Evolutionary conservation across 345 rosid species (phyloP).

Genomic region (Rhodamnia rubescens): DNA sequence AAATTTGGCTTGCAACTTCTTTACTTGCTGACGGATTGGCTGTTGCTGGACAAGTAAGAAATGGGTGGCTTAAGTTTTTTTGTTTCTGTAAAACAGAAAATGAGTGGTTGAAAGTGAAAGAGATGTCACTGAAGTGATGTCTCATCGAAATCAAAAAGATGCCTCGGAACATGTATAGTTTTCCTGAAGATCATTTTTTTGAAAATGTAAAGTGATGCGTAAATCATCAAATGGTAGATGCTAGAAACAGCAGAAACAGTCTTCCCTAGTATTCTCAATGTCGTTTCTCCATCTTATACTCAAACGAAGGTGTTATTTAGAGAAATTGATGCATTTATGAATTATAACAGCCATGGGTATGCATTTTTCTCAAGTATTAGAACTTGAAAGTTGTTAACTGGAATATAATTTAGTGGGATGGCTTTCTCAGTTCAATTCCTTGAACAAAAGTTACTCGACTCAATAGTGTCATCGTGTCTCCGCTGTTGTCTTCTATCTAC

Average conservation of each 20-base stretch:
- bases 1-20: conserved; percentile 90
- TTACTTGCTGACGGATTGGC: conserved; percentile 95
- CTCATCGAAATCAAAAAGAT: neutral
- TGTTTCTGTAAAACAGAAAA: neutral
- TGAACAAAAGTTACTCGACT: neutral
- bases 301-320: neutral
- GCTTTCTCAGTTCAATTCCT: neutral
- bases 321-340: neutral
- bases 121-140: neutral
- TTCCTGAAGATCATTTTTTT: neutral
- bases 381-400: neutral
- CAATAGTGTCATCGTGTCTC: neutral
- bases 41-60: conserved; percentile 84
- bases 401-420: neutral
- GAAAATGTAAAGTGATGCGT: neutral
- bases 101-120: neutral
- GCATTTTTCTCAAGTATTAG: neutral
- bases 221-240: neutral
- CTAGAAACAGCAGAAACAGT: neutral
- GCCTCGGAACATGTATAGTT: neutral
- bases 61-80: neutral
- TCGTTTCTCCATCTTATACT: neutral
- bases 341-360: neutral
- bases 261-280: neutral
- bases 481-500: neutral